Conservation (phyloP, 2,329 filamentous ascomycete genomes). For the Cadophora sp. region DNA sequence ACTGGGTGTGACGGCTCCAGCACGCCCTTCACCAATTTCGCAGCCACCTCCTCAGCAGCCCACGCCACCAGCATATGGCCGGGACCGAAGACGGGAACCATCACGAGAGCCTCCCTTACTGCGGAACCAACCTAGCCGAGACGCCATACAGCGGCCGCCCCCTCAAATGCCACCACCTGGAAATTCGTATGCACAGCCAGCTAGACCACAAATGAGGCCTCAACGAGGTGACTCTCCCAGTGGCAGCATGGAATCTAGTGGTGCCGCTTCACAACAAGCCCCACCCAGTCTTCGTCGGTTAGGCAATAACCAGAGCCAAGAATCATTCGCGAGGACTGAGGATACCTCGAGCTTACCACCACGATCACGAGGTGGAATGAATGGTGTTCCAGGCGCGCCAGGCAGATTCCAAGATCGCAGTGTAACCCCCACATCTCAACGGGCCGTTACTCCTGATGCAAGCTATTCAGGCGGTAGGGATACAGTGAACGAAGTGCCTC, state of each 20-base stretch:
- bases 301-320: slow-evolving; percentile 43
- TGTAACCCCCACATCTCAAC: slow-evolving; percentile 42
- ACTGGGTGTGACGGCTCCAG: slow-evolving; percentile 56
- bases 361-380: slow-evolving; percentile 42
- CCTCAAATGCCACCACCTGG: slow-evolving; percentile 33
- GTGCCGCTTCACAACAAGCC: slow-evolving; percentile 30
- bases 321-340: slow-evolving; percentile 43
- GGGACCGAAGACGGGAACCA: slow-evolving; percentile 37
- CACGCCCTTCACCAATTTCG: slow-evolving; percentile 33
- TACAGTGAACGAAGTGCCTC: slow-evolving; percentile 36
- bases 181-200: slow-evolving; percentile 34
- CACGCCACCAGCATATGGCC: slow-evolving; percentile 36
- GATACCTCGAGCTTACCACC: slow-evolving; percentile 41
- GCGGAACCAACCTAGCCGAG: slow-evolving; percentile 40
- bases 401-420: slow-evolving; percentile 45
- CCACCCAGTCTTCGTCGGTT: slow-evolving; percentile 40
- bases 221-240: slow-evolving; percentile 41
- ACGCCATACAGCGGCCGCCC: slow-evolving; percentile 40
- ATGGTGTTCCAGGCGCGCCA: slow-evolving; percentile 39
- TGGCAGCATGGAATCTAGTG: slow-evolving; percentile 39
- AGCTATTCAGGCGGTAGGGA: slow-evolving; percentile 36
- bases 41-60: slow-evolving; percentile 33
- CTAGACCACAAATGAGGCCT: slow-evolving; percentile 38
- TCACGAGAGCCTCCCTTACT: slow-evolving; percentile 38
- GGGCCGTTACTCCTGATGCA: slow-evolving; percentile 41